Evolutionary conservation across 1,139 yeast species (phyloP).

Genomic region (Candida glucosophila): DNA sequence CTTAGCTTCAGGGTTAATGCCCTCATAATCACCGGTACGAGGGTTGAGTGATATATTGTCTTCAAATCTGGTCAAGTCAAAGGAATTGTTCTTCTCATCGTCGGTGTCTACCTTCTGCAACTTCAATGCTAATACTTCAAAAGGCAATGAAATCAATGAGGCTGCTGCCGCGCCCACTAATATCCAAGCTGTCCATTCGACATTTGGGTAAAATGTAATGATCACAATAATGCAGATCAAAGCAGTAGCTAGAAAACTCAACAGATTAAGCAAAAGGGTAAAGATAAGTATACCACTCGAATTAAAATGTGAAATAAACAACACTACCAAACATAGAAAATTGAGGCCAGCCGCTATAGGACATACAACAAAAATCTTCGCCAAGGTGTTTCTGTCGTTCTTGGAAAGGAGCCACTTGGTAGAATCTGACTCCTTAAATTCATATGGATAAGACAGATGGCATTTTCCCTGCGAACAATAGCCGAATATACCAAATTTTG

Average conservation of each 20-base stretch:
- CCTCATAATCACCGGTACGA: conserved; percentile 6
- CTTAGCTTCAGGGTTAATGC: conserved; percentile 2
- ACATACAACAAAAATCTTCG: conserved; percentile 66
- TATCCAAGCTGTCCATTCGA: conserved; percentile 65
- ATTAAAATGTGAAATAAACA: conserved; percentile 21
- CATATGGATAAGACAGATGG: conserved; percentile 33
- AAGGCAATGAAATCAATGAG: conserved; percentile 28
- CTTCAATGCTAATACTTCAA: conserved; percentile 16
- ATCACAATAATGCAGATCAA: conserved; percentile 46
- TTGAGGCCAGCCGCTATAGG: conserved; percentile 79
- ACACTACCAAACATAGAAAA: conserved; percentile 33
- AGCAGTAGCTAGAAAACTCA: conserved; percentile 45
- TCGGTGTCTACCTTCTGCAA: conserved; percentile 16
- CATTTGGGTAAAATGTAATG: conserved; percentile 52
- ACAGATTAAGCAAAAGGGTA: conserved; percentile 21
- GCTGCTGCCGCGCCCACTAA: conserved; percentile 58
- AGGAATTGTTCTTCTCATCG: conserved; percentile 17
- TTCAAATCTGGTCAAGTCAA: conserved; percentile 11
- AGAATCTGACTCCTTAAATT: conserved; percentile 11
- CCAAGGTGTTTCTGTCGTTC: conserved; percentile 52
- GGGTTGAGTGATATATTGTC: conserved; percentile 1
- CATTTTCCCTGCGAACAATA: conserved; percentile 49
- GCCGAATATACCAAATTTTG: conserved; percentile 82
- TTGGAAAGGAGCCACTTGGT: conserved; percentile 18
- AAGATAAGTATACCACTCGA: conserved; percentile 12